Evolutionary conservation across 768 basidiomycete genomes (phyloP), one percentile per base, ranked within the genome.

Genomic region (Lactarius sanguifluus): DNA sequence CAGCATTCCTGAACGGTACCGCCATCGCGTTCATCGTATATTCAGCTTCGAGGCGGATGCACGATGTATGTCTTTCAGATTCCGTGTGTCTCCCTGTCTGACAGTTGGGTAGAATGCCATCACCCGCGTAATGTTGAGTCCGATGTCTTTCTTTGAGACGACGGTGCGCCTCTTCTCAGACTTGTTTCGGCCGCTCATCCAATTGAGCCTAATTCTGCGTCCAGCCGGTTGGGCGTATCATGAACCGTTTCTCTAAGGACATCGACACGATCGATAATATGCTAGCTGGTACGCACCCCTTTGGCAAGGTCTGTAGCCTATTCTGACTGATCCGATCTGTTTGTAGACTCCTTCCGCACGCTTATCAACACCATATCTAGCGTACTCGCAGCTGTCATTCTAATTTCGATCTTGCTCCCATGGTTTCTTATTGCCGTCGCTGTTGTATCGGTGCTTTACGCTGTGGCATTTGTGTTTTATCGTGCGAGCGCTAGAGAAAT

Each of bases 71-170:
- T 70, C 28, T 25, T 62, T 20, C 16, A 15, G 13, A 40, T 20
- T 28, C 47, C 13, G 0, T 8, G 7, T 5, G 10, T 43, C 7
- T n/a, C n/a, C 3, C 3, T 47, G n/a, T 57, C 32, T 25, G 52
- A 43, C 56, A 13, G n/a, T 13, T 20, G 10, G 25, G 64, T 70
- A 88, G 86, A 77, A 76, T 66, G 86, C 91, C 5, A 83, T 91
- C 62, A 76, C 79, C 8, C 84, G 88, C 23, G 83, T 94, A 57
- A 84, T 96, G 83, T 85, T 87, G 73, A 91, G 92, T 0, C 93
- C 94, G 0, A 94, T 92, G 88, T 86, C 86, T 8, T 95, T 94
- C 79, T 96, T 94, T 73, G 94, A 96, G 73, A 94, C 88, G 1
- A 92, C 90, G 6, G 87, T 88, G 72, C 71, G 80, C 72, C 41